phyloP scores from a whole-genome alignment of 768 basidiomycete species.

The Lactifluus hygrophoroides region DNA sequence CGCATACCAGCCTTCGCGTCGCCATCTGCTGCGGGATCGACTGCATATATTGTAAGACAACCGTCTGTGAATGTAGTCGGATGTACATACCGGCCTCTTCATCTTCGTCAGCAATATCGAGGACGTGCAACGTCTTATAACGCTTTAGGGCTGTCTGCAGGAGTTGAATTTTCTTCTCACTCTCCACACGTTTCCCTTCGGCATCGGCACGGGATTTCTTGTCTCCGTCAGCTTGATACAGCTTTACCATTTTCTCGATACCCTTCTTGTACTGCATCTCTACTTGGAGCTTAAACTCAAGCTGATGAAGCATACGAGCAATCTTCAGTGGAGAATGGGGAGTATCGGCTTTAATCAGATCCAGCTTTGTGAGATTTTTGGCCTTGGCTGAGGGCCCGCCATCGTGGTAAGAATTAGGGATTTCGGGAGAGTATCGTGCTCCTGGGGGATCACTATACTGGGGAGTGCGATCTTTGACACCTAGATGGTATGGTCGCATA shows the following conservation, averaged over 20 bases:
- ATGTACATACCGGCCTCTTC: conserved; percentile 56
- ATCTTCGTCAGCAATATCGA: conserved; percentile 78
- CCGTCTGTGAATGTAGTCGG: neutral
- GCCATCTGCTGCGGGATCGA: conserved; percentile 35
- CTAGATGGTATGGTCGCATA: conserved; percentile 4
- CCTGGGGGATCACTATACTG: conserved; percentile 10
- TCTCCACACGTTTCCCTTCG: conserved; percentile 88
- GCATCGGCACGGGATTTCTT: conserved; percentile 92
- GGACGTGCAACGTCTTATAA: conserved; percentile 91
- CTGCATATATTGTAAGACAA: conserved; percentile 8
- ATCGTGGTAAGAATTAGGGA: conserved; percentile 29
- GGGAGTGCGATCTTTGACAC: conserved; percentile 13
- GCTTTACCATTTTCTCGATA: conserved; percentile 97
- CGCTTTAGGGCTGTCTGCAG: conserved; percentile 86
- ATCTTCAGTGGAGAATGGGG: conserved; percentile 95
- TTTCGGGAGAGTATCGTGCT: conserved; percentile 24
- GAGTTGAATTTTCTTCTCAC: conserved; percentile 93
- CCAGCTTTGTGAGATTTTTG: conserved; percentile 76
- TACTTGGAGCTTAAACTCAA: conserved; percentile 98
- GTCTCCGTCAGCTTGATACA: conserved; percentile 95
- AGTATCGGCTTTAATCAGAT: conserved; percentile 96
- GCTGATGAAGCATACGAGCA: conserved; percentile 94
- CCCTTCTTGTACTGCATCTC: conserved; percentile 97
- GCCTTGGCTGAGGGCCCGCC: conserved; percentile 35
- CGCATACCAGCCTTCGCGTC: conserved; percentile 91